Evolutionary conservation across 2,329 filamentous ascomycete genomes (phyloP).

Genomic region (Trichoderma asperellum): DNA sequence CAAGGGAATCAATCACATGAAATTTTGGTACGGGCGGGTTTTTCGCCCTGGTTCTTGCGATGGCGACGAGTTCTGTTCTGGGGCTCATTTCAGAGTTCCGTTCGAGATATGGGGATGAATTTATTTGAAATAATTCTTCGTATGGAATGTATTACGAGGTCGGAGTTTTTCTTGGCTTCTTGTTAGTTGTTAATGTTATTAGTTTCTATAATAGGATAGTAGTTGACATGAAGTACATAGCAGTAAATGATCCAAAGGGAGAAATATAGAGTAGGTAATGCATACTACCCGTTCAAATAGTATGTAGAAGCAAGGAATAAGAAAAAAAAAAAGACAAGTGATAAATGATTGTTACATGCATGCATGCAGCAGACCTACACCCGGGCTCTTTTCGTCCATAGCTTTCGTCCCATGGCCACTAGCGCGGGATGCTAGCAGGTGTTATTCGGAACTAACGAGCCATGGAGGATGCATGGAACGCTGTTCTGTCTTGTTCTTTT

Average conservation of each 20-base stretch:
- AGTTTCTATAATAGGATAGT: background rate
- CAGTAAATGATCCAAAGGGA: background rate
- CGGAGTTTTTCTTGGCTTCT: background rate
- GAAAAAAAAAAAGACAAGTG: background rate
- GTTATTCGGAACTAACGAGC: slow-evolving; percentile 4
- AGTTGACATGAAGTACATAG: background rate
- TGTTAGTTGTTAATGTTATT: background rate
- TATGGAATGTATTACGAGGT: background rate
- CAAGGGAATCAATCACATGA: slow-evolving; percentile 17
- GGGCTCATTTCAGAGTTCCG: background rate
- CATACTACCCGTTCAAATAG: background rate
- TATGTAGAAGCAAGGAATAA: background rate
- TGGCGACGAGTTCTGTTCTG: background rate
- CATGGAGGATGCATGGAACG: slow-evolving; percentile 1
- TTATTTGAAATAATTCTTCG: background rate
- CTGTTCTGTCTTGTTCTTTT: background rate
- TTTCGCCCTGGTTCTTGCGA: background rate
- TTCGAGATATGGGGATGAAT: background rate
- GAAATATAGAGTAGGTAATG: background rate
- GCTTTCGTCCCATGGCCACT: background rate
- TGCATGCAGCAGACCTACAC: background rate
- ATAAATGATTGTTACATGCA: background rate
- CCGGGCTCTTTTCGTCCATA: background rate
- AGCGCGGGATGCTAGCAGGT: slow-evolving; percentile 5
- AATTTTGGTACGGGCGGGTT: slow-evolving; percentile 12